Conservation (phyloP, 495 filamentous ascomycete species). For the Hypoxylon fuscum region DNA sequence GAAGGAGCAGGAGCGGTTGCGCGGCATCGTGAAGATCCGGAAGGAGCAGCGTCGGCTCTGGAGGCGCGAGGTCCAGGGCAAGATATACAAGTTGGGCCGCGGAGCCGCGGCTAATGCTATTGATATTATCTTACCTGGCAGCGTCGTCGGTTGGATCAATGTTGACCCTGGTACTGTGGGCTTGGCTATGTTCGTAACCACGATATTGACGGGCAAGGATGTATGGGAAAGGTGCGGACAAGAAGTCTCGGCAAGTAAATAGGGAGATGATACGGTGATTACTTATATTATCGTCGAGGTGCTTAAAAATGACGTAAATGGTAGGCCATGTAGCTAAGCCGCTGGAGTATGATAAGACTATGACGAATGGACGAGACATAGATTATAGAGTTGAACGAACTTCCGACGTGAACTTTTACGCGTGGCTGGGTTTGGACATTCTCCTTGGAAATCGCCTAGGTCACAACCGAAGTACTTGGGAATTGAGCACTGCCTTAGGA, state of each 20-base stretch:
- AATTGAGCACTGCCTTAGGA: constrained; percentile 17
- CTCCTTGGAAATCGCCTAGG: too few species aligned
- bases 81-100: constrained; percentile 42
- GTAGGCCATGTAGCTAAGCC: not conserved
- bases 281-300: not conserved
- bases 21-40: constrained; percentile 5
- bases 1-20: constrained; percentile 16
- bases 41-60: constrained; percentile 20
- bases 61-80: constrained; percentile 27
- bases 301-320: not conserved
- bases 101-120: constrained; percentile 62
- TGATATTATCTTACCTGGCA: constrained; percentile 66
- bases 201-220: constrained; percentile 63
- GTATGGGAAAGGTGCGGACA: constrained; percentile 64
- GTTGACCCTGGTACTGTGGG: constrained; percentile 57
- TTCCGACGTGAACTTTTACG: too few species aligned
- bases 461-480: not conserved
- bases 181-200: constrained; percentile 64
- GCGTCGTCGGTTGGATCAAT: constrained; percentile 64
- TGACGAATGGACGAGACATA: not conserved
- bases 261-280: not conserved
- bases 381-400: too few species aligned
- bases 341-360: not conserved
- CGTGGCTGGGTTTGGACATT: too few species aligned
- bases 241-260: constrained; percentile 36